phyloP scores from a whole-genome alignment of 2,329 filamentous ascomycete genomes.

The Cadophora gregata region DNA sequence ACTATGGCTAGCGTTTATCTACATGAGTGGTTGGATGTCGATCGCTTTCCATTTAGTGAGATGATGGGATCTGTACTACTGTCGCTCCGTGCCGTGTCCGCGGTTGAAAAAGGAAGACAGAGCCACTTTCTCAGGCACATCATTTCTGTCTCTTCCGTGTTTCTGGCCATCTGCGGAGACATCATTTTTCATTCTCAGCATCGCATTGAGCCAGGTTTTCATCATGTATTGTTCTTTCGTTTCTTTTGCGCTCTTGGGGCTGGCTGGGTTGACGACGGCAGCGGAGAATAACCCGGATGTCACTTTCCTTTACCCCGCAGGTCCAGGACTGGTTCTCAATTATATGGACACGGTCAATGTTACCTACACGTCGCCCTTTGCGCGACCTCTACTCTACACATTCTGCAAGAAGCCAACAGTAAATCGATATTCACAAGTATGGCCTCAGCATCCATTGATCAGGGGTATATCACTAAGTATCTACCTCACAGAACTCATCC shows the following conservation, averaged over 20 bases:
- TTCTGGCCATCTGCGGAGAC: not conserved
- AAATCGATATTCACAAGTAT: not conserved
- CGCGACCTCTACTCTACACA: not conserved
- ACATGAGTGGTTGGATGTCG: not conserved
- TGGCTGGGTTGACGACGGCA: not conserved
- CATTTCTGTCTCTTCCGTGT: not conserved
- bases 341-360: constrained; percentile 34
- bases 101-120: not conserved
- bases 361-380: constrained; percentile 27
- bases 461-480: not conserved
- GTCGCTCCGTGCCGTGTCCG: not conserved
- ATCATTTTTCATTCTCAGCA: not conserved
- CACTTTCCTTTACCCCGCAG: constrained; percentile 33
- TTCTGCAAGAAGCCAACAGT: not conserved
- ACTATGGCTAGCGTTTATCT: not conserved
- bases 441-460: too few relatives aligned
- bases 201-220: not conserved
- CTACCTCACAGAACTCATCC: constrained; percentile 20
- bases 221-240: not conserved
- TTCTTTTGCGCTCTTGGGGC: not conserved
- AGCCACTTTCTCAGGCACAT: not conserved
- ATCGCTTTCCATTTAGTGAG: not conserved
- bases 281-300: constrained; percentile 22
- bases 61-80: not conserved
- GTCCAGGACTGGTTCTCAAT: constrained; percentile 24